A percentile compares a stretch with the other conserved stretches of the same genome.
phyloP scores from a whole-genome alignment of 768 basidiomycete genomes.

The Suillus alpinus region DNA sequence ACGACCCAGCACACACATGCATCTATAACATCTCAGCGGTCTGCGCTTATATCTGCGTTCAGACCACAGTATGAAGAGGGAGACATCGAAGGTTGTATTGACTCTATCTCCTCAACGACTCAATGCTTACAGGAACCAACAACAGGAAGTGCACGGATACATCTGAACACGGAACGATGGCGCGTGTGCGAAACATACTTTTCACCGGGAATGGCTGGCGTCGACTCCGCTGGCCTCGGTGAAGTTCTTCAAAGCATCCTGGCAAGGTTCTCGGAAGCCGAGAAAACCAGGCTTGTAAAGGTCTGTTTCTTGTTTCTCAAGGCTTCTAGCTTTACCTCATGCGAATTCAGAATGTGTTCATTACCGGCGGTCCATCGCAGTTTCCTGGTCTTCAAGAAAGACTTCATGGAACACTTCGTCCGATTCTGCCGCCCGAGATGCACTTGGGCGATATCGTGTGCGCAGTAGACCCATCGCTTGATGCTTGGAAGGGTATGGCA shows the following conservation, averaged over 20 bases:
- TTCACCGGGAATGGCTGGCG: slow-evolving; percentile 89
- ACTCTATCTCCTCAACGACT: not conserved
- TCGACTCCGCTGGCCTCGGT: slow-evolving; percentile 92
- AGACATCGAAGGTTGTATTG: slow-evolving; percentile 53
- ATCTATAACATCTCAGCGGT: slow-evolving; percentile 70
- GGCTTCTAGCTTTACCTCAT: not conserved
- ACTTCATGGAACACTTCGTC: slow-evolving; percentile 71
- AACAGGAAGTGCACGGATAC: slow-evolving; percentile 69
- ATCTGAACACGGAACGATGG: slow-evolving; percentile 88
- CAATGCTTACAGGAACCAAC: not conserved
- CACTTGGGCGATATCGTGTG: slow-evolving; percentile 53
- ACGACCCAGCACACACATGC: slow-evolving; percentile 79
- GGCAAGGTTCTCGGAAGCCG: slow-evolving; percentile 60
- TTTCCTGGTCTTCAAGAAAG: slow-evolving; percentile 67
- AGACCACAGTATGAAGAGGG: slow-evolving; percentile 75
- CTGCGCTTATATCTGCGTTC: slow-evolving; percentile 85
- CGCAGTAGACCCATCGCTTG: slow-evolving; percentile 64
- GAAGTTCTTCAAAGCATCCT: slow-evolving; percentile 88
- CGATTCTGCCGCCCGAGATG: slow-evolving; percentile 83
- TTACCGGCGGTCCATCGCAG: slow-evolving; percentile 81
- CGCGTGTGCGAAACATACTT: slow-evolving; percentile 92
- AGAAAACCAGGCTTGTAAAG: slow-evolving; percentile 72
- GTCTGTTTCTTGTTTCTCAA: slow-evolving; percentile 37
- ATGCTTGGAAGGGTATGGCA: slow-evolving; percentile 95
- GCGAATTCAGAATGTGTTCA: slow-evolving; percentile 71